Conservation (phyloP, 2,329 filamentous ascomycete genomes). For the Penicillium decumbens region DNA sequence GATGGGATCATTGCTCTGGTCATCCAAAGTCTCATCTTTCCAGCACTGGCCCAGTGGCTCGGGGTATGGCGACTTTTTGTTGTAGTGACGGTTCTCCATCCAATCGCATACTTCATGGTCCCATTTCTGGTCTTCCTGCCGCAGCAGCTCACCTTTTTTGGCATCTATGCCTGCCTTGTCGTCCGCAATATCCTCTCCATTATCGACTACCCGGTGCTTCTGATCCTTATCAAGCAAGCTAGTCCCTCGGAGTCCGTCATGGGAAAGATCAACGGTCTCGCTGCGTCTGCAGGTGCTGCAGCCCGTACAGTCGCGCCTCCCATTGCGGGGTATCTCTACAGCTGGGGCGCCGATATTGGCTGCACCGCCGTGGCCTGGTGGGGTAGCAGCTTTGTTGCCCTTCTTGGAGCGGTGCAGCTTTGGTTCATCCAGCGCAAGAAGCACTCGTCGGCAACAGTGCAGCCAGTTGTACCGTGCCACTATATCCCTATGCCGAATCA, state of each 20-base stretch:
- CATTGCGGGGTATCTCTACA: constrained; percentile 63
- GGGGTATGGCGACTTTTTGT: constrained; percentile 66
- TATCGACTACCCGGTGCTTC: constrained; percentile 61
- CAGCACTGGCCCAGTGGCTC: constrained; percentile 57
- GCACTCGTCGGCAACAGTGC: constrained; percentile 38
- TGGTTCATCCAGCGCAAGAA: constrained; percentile 52
- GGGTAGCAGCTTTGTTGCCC: constrained; percentile 53
- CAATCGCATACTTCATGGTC: constrained; percentile 63
- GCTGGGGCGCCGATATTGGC: constrained; percentile 52
- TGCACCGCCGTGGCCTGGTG: constrained; percentile 63
- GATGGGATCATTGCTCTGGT: constrained; percentile 68
- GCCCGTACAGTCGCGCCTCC: constrained; percentile 67
- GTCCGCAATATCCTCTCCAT: constrained; percentile 66
- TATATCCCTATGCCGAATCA: constrained; percentile 17
- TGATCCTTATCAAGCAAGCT: constrained; percentile 70
- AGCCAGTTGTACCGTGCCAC: constrained; percentile 31
- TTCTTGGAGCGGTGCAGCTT: constrained; percentile 54
- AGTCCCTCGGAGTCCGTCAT: constrained; percentile 59
- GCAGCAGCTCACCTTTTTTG: constrained; percentile 50
- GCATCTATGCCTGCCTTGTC: constrained; percentile 62
- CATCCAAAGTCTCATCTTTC: constrained; percentile 69
- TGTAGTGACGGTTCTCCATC: constrained; percentile 61
- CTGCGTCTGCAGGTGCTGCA: constrained; percentile 66
- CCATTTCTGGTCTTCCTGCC: constrained; percentile 63
- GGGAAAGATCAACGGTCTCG: constrained; percentile 67